A percentile compares a stretch with the other conserved stretches of the same genome.
Evolutionary conservation across 257 asterid genomes (phyloP).

Genomic region (Solanum paucissectum): DNA sequence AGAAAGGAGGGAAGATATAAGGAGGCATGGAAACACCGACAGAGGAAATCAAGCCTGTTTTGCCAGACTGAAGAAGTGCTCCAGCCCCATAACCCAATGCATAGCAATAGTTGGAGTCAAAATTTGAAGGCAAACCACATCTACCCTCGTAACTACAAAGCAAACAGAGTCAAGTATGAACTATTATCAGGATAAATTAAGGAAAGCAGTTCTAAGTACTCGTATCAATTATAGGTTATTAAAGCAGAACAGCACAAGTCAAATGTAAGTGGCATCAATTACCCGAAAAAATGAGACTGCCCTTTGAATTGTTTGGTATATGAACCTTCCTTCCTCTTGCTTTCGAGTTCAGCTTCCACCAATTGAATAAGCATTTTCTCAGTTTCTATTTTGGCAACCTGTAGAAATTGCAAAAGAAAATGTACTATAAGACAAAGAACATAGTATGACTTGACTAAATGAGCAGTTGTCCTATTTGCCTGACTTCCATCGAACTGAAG

Average conservation of each 20-base stretch:
- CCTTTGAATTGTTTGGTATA: conserved; percentile 69
- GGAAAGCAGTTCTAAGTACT: neutral
- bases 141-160: conserved; percentile 77
- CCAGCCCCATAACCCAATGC: conserved; percentile 83
- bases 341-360: conserved; percentile 91
- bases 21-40: conserved; percentile 16
- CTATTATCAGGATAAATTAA: neutral
- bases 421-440: neutral
- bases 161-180: neutral
- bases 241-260: neutral
- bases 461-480: neutral
- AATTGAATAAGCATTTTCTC: conserved; percentile 97
- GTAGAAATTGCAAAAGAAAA: conserved; percentile 2
- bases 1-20: neutral
- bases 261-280: neutral
- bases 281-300: conserved; percentile 96
- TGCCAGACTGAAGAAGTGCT: conserved; percentile 66
- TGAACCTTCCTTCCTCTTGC: conserved; percentile 45
- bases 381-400: conserved; percentile 96
- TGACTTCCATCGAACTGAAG: neutral
- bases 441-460: neutral
- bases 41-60: conserved; percentile 74
- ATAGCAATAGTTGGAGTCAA: conserved; percentile 83
- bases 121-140: conserved; percentile 93
- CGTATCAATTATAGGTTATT: neutral